Percentiles rank a stretch among this genome's conserved stretches.
Conservation (phyloP, 2,329 filamentous ascomycete species). For the Colletotrichum higginsianum region DNA sequence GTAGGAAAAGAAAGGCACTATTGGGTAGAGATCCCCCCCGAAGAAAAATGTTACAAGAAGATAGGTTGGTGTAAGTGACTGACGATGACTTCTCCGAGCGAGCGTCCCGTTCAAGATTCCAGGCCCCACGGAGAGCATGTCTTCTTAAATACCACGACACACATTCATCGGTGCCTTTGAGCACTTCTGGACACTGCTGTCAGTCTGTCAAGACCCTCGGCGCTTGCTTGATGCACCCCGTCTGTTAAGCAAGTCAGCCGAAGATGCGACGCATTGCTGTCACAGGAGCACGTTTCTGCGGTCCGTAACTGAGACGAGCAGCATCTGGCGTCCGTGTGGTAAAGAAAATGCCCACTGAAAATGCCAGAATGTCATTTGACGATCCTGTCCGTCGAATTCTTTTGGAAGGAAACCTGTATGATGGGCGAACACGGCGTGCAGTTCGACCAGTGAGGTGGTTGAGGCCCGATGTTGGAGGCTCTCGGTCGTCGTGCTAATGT, state of each 20-base stretch:
- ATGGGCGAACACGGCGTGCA: constrained; percentile 3
- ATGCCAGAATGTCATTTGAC: constrained; percentile 17
- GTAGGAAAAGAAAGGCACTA: neutral
- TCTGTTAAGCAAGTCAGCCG: constrained; percentile 9
- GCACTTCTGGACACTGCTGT: constrained; percentile 12
- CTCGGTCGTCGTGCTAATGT: constrained; percentile 44
- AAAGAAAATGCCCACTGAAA: neutral
- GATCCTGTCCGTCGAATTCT: neutral
- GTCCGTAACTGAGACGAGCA: constrained; percentile 23
- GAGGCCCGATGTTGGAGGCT: constrained; percentile 14
- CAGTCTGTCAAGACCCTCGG: neutral
- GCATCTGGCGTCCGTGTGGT: neutral
- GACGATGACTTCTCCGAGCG: constrained; percentile 2
- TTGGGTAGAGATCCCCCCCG: neutral
- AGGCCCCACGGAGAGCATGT: neutral
- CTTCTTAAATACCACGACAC: constrained; percentile 28
- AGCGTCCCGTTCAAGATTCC: neutral
- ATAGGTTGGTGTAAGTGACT: neutral
- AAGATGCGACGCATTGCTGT: constrained; percentile 38
- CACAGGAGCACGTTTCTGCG: constrained; percentile 35
- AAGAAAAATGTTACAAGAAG: neutral
- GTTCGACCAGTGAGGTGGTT: constrained; percentile 44
- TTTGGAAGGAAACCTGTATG: constrained; percentile 18
- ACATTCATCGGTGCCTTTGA: neutral
- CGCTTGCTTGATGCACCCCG: constrained; percentile 22